Percentiles rank a stretch among this genome's conserved stretches.
These are phyloP conservation scores for Bruguiera gymnorhiza DNA, from an alignment of 345 rosid species.

Conservation along the genomic window DNA sequence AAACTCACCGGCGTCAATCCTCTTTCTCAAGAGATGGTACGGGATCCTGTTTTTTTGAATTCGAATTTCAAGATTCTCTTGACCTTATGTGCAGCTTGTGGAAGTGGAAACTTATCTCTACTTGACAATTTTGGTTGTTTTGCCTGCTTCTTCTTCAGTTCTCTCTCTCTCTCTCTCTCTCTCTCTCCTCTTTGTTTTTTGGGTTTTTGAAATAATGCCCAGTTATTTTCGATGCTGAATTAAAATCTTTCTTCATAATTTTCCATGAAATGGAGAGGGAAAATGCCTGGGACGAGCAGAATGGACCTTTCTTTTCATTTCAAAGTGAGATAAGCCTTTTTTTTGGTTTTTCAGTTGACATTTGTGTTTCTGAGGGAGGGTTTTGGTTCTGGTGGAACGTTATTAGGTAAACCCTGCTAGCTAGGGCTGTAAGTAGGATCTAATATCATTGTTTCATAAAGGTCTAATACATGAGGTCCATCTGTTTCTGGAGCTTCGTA, in stretches of 20 bases:
- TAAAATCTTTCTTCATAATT: not conserved
- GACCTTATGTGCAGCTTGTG: not conserved
- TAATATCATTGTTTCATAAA: too few species aligned
- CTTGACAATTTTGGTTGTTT: not conserved
- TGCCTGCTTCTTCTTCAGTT: not conserved
- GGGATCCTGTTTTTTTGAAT: constrained; percentile 2
- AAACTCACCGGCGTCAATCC: constrained; percentile 96
- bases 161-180: too few species aligned
- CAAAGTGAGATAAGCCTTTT: too few species aligned
- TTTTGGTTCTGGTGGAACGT: too few species aligned
- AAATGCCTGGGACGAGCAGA: too few species aligned
- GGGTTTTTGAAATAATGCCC: not conserved
- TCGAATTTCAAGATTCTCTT: not conserved
- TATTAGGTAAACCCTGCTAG: not conserved
- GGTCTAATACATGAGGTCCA: not conserved
- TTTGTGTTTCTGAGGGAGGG: too few species aligned
- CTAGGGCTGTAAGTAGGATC: not conserved
- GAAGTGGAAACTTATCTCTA: too few species aligned
- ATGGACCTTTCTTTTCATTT: too few species aligned
- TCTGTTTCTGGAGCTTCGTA: not conserved
- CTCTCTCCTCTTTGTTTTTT: too few species aligned
- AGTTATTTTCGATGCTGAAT: not conserved
- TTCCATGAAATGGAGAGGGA: not conserved
- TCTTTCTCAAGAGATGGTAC: constrained; percentile 96
- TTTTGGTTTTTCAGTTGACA: too few species aligned